Evolutionary conservation across 345 rosid species (phyloP).

Genomic region (Arabis hirsuta): DNA sequence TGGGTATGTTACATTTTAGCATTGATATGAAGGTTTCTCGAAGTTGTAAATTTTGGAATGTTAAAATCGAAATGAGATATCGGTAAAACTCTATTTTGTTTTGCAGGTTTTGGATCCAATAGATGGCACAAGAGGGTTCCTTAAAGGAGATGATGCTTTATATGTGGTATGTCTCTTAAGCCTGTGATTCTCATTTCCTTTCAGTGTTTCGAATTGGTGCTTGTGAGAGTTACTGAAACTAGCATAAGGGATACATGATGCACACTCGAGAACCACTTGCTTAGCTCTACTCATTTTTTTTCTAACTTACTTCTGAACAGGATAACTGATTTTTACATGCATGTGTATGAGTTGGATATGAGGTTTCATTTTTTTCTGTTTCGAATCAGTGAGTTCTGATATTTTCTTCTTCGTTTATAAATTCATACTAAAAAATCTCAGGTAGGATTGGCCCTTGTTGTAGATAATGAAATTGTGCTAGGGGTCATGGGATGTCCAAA

Average conservation of each 20-base stretch:
- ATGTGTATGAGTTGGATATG: background rate
- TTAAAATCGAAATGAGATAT: background rate
- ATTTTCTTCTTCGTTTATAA: constrained; percentile 35
- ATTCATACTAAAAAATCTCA: constrained; percentile 42
- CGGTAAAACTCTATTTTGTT: background rate
- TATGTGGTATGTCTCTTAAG: constrained; percentile 68
- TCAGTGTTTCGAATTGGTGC: background rate
- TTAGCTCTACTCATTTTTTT: background rate
- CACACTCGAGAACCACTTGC: constrained; percentile 3
- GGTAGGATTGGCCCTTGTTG: constrained; percentile 94
- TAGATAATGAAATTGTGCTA: constrained; percentile 74
- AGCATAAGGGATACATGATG: background rate
- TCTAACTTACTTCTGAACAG: background rate
- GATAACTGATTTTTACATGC: background rate
- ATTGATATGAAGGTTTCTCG: background rate
- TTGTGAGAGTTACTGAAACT: background rate
- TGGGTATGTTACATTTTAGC: constrained; percentile 59
- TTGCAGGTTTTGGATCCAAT: constrained; percentile 87
- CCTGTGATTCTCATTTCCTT: constrained; percentile 5
- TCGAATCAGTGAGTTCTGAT: background rate
- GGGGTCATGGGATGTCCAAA: constrained; percentile 94
- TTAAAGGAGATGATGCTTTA: constrained; percentile 71
- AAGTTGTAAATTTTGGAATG: background rate
- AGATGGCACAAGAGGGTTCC: constrained; percentile 88
- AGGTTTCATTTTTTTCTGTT: background rate